Evolutionary conservation across 805 yeast species (phyloP).

Genomic region (Ogataea ganodermae): DNA sequence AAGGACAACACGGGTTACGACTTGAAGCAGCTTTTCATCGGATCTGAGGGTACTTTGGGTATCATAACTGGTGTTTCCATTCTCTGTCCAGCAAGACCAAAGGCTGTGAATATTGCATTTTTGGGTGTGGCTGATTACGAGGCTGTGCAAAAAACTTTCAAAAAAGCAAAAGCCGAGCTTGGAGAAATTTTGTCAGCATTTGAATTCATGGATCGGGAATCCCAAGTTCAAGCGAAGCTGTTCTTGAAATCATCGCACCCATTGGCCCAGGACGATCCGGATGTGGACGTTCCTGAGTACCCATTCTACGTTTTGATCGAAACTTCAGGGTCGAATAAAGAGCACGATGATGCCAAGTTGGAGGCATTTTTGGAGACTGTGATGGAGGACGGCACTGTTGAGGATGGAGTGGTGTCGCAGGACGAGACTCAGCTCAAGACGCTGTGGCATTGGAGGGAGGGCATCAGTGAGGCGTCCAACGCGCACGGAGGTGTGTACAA

Average conservation of each 20-base stretch:
- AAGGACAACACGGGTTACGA: conserved; percentile 97
- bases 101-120: conserved; percentile 83
- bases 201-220: conserved; percentile 85
- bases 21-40: conserved; percentile 87
- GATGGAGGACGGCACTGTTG: conserved; percentile 80
- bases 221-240: conserved; percentile 62
- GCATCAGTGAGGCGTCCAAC: conserved; percentile 85
- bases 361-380: conserved; percentile 79
- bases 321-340: conserved; percentile 93
- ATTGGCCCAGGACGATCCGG: conserved; percentile 54
- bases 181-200: conserved; percentile 89
- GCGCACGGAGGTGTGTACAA: conserved; percentile 93
- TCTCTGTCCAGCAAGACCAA: conserved; percentile 86
- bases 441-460: conserved; percentile 96
- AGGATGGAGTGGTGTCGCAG: conserved; percentile 96
- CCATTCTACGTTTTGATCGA: conserved; percentile 92
- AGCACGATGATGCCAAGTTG: conserved; percentile 89
- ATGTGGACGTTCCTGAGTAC: conserved; percentile 47
- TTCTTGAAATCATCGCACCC: conserved; percentile 71
- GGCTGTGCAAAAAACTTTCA: conserved; percentile 80
- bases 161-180: conserved; percentile 73
- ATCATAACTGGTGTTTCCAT: conserved; percentile 88
- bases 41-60: conserved; percentile 92
- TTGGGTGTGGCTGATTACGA: conserved; percentile 81
- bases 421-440: conserved; percentile 83